Conservation (phyloP, 2,329 filamentous ascomycete species). For the Pyrenophora teres region DNA sequence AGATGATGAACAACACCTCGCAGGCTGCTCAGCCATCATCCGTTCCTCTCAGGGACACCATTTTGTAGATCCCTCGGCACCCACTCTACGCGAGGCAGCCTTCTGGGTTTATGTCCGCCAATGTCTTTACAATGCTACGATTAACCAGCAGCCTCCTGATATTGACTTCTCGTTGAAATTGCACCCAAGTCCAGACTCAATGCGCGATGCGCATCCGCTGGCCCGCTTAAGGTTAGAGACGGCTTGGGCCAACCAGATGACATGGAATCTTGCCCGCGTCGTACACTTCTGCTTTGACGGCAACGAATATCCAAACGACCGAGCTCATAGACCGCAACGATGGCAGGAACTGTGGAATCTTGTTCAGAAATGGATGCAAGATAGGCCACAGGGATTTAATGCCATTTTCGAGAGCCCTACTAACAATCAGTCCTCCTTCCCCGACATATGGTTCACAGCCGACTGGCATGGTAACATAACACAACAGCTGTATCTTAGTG, state of each 20-base stretch:
- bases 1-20: conserved; percentile 36
- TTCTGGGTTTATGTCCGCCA: conserved; percentile 44
- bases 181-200: conserved; percentile 27
- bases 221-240: conserved; percentile 36
- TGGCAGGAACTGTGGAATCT: conserved; percentile 34
- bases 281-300: conserved; percentile 39
- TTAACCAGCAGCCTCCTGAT: conserved; percentile 39
- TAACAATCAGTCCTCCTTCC: conserved; percentile 22
- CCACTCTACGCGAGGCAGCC: conserved; percentile 39
- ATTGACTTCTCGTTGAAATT: conserved; percentile 36
- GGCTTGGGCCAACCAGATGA: conserved; percentile 42
- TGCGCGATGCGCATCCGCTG: conserved; percentile 31
- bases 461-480: conserved; percentile 38
- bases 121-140: conserved; percentile 40
- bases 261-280: conserved; percentile 38
- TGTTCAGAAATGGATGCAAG: conserved; percentile 29
- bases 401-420: conserved; percentile 33
- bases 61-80: conserved; percentile 39
- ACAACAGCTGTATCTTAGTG: too few species aligned
- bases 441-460: conserved; percentile 35
- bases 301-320: conserved; percentile 18
- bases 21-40: conserved; percentile 39
- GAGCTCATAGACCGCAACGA: conserved; percentile 9
- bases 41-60: conserved; percentile 35
- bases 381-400: conserved; percentile 34